These are phyloP conservation scores for Thozetella sp. DNA, from an alignment of 495 filamentous ascomycete genomes.

Conservation along the genomic window DNA sequence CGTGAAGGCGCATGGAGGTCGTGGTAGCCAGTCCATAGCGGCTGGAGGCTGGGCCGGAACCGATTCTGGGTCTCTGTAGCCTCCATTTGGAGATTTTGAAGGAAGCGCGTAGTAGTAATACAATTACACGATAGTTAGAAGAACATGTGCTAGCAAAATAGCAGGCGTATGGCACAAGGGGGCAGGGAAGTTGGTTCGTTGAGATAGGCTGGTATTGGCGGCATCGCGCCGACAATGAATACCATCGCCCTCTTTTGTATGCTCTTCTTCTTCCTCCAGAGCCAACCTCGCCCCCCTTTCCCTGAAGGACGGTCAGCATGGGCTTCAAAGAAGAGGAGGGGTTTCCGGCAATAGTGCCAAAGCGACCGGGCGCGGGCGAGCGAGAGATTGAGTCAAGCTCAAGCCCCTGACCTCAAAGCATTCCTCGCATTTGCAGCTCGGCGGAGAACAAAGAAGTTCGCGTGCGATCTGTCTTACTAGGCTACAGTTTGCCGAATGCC, in stretches of 20 bases:
- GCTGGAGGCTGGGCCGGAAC: constrained; percentile 34
- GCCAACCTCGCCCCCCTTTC: no score
- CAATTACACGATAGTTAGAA: no score
- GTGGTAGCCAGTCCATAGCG: constrained; percentile 32
- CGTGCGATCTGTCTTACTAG: not conserved
- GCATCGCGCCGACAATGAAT: not conserved
- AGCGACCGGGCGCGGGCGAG: not conserved
- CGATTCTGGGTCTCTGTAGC: constrained; percentile 26
- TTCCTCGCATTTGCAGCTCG: not conserved
- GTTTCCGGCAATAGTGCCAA: not conserved
- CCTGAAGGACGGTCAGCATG: not conserved
- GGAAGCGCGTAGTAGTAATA: not conserved
- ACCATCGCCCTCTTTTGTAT: not conserved
- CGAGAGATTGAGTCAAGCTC: not conserved
- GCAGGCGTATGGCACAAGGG: no score
- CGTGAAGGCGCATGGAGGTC: constrained; percentile 12
- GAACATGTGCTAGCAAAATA: no score
- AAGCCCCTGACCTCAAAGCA: not conserved
- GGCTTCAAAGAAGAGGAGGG: not conserved
- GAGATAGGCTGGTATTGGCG: not conserved
- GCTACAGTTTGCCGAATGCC: not conserved
- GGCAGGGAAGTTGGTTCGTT: not conserved
- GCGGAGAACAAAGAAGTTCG: not conserved
- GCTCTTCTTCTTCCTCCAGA: not conserved
- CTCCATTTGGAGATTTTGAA: not conserved